Base-by-base conservation (phyloP, 2,329 filamentous ascomycete genomes). In the Aulographum hederae region DNA sequence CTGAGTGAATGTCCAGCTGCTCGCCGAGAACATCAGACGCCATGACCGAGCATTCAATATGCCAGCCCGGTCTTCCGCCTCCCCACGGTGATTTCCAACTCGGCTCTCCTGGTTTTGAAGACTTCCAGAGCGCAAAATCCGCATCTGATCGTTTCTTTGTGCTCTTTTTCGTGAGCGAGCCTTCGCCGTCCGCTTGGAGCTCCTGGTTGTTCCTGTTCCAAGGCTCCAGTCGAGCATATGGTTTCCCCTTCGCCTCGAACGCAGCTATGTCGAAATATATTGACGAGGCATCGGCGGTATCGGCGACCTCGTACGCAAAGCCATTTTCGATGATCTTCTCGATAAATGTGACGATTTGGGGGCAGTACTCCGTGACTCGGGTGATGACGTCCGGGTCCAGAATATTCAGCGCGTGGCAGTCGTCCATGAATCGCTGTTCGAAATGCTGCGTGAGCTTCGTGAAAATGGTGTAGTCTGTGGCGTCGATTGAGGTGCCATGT, bases 41-140 rank as follows among this genome's bases (percentile, higher is more conserved):
- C 86, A 95, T 94, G 12, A 34, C 84, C 1, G 78, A 85, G 70
- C 86, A 94, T 58, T 94, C 85, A 46, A 94, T 94, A 48, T 94
- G 86, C 86, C 86, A 95, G 13, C 86, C 86, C 1, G 86, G 86
- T 28, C 86, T 66, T 4, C 85, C 85, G 34, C 73, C 65, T 4
- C 86, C 84, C 85, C 86, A 95, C 3, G 73, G 73, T 43, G 78
- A 89, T 4, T 73, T 64, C 86, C 86, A 95, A 41, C 71, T 78
- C 0, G 86, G 86, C 61, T 95, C 86, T 27, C 86, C 86, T 11
- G 80, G 71, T 56, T 92, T 94, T 2, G 78, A 85, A 33, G 76
- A 73, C 52, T 95, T 95, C 85, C 84, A 94, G 2, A 95, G 60
- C 1, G 84, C 85, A 54, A 95, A 95, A 46, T 95, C 85, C 5